Percentiles rank a stretch among this genome's conserved stretches.
Evolutionary conservation across 179 eudicot genomes (phyloP).

Genomic region (Amaranthus tricolor): DNA sequence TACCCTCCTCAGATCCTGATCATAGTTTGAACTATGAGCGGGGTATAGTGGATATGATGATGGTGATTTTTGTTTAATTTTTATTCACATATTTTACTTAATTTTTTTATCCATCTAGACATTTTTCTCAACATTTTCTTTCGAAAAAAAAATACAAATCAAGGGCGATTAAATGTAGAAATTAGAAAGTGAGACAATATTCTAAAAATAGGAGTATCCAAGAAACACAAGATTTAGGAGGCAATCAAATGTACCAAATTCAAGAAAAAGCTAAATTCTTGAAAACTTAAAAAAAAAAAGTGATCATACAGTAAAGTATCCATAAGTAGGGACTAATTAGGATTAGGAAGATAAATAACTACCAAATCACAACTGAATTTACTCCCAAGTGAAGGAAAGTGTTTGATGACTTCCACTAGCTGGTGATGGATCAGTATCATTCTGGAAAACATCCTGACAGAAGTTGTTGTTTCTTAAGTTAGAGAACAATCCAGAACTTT

Average conservation of each 20-base stretch:
- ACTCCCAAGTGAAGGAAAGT: conserved; percentile 73
- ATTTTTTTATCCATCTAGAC: no score
- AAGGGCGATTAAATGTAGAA: neutral
- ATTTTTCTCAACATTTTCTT: no score
- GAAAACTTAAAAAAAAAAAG: neutral
- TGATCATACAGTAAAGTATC: conserved; percentile 3
- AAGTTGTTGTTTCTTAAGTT: conserved; percentile 26
- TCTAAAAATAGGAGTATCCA: neutral
- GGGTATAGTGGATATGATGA: no score
- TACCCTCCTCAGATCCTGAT: no score
- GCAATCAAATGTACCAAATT: neutral
- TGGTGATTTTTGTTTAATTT: no score
- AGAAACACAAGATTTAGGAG: conserved; percentile 1
- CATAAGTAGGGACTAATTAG: neutral
- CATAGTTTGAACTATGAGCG: no score
- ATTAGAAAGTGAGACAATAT: neutral
- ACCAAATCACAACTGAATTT: neutral
- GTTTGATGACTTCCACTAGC: conserved; percentile 46
- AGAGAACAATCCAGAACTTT: conserved; percentile 27
- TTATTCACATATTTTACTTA: no score
- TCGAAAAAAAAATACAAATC: neutral
- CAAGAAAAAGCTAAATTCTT: neutral
- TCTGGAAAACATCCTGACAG: conserved; percentile 43
- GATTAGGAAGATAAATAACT: conserved; percentile 1
- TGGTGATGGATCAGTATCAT: conserved; percentile 39